phyloP scores from a whole-genome alignment of 768 basidiomycete species.

The Russula sp. region DNA sequence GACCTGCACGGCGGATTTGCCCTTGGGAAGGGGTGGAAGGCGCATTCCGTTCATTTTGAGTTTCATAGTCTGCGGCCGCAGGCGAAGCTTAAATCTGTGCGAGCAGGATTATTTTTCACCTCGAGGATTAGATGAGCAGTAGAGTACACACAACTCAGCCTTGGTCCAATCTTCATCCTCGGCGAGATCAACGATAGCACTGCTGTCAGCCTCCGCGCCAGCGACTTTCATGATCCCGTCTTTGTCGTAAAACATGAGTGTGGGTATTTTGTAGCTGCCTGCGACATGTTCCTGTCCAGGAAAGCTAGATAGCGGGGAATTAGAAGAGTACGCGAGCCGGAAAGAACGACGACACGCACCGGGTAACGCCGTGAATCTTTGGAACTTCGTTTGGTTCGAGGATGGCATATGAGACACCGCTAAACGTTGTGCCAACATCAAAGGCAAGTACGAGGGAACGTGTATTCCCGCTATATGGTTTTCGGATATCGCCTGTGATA shows the following conservation, averaged over 20 bases:
- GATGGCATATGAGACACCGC: slow-evolving; percentile 78
- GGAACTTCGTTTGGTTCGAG: slow-evolving; percentile 77
- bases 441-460: slow-evolving; percentile 72
- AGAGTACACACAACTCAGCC: slow-evolving; percentile 56
- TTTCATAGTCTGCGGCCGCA: slow-evolving; percentile 72
- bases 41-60: slow-evolving; percentile 83
- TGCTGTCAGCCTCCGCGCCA: slow-evolving; percentile 70
- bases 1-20: slow-evolving; percentile 64
- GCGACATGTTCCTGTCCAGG: slow-evolving; percentile 84
- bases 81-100: slow-evolving; percentile 69
- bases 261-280: slow-evolving; percentile 79
- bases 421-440: slow-evolving; percentile 80
- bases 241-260: slow-evolving; percentile 67
- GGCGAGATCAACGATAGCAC: slow-evolving; percentile 51
- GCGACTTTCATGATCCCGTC: slow-evolving; percentile 61
- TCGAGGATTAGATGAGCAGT: background rate
- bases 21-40: slow-evolving; percentile 57
- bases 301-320: slow-evolving; percentile 42
- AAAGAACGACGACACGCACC: slow-evolving; percentile 38
- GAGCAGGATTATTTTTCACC: background rate
- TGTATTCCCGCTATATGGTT: slow-evolving; percentile 59
- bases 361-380: slow-evolving; percentile 74
- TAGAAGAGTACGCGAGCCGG: background rate
- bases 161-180: slow-evolving; percentile 77
- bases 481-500: slow-evolving; percentile 56